Conservation (phyloP, 352 stramenopile genomes). For the Globisporangium nagaii region DNA sequence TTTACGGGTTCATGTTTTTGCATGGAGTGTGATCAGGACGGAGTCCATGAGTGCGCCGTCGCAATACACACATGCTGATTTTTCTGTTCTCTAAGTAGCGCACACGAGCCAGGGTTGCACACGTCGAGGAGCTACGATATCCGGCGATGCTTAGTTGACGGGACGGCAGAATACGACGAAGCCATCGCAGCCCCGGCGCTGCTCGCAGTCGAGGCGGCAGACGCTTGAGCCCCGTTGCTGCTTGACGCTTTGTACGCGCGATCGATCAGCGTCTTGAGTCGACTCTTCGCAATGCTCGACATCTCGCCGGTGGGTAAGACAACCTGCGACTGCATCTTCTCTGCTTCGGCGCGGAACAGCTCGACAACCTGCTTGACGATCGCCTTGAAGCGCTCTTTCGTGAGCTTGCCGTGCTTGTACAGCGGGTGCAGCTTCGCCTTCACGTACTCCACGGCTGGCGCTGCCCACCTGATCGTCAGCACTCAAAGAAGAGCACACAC, state of each 20-base stretch:
- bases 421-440: constrained; percentile 77
- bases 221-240: not conserved
- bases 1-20: not conserved
- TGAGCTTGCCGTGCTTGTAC: constrained; percentile 67
- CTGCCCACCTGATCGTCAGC: constrained; percentile 29
- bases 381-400: constrained; percentile 72
- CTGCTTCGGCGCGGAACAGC: constrained; percentile 54
- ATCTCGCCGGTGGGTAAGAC: constrained; percentile 34
- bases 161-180: constrained; percentile 36
- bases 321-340: constrained; percentile 51
- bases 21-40: not conserved
- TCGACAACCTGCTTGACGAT: constrained; percentile 68
- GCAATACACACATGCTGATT: not conserved
- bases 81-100: not conserved
- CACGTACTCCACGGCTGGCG: constrained; percentile 64
- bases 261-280: constrained; percentile 72
- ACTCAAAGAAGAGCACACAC: not conserved
- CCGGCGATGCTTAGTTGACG: constrained; percentile 27
- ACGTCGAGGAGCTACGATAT: constrained; percentile 15
- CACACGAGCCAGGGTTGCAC: not conserved
- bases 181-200: constrained; percentile 9
- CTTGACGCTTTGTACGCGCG: constrained; percentile 48
- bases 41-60: not conserved
- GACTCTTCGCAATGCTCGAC: constrained; percentile 50
- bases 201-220: constrained; percentile 13